Percentiles rank a stretch among this genome's conserved stretches.
Evolutionary conservation across 805 yeast species (phyloP).

Genomic region (Starmerella floricola): DNA sequence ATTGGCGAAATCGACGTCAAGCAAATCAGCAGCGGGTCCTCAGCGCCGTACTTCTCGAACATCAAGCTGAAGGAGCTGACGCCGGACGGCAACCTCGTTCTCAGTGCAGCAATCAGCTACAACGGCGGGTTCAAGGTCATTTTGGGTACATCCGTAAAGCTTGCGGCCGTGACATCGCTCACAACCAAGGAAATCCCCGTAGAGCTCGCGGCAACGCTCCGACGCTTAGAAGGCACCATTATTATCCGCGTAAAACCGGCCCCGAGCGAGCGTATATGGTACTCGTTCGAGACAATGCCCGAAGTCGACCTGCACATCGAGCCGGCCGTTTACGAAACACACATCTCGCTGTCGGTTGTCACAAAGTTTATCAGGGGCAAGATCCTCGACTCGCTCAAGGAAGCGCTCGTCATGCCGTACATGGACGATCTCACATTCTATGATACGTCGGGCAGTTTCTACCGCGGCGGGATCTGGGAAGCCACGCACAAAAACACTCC

Average conservation of each 20-base stretch:
- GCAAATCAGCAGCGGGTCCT: constrained; percentile 59
- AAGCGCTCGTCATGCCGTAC: constrained; percentile 69
- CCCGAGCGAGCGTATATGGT: constrained; percentile 87
- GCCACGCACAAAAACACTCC: constrained; percentile 13
- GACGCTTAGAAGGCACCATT: constrained; percentile 61
- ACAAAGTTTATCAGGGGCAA: constrained; percentile 70
- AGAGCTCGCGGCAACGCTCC: constrained; percentile 54
- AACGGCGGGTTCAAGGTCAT: constrained; percentile 65
- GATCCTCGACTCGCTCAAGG: constrained; percentile 65
- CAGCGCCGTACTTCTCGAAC: constrained; percentile 68
- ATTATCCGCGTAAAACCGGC: constrained; percentile 68
- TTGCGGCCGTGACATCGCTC: constrained; percentile 66
- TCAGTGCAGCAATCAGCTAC: constrained; percentile 53
- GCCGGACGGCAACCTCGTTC: constrained; percentile 65
- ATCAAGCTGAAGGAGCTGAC: constrained; percentile 58
- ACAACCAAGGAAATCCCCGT: constrained; percentile 63
- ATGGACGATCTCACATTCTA: constrained; percentile 79
- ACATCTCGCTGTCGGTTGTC: constrained; percentile 62
- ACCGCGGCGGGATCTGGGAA: constrained; percentile 92
- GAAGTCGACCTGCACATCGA: constrained; percentile 61
- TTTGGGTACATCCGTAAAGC: constrained; percentile 65
- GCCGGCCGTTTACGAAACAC: constrained; percentile 81
- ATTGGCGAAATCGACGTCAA: constrained; percentile 69
- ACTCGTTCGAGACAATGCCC: constrained; percentile 72
- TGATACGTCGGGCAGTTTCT: constrained; percentile 53